Percentiles rank a stretch among this genome's conserved stretches.
Evolutionary conservation across 768 basidiomycete species (phyloP).

Genomic region (Leccinum subtestaceum): DNA sequence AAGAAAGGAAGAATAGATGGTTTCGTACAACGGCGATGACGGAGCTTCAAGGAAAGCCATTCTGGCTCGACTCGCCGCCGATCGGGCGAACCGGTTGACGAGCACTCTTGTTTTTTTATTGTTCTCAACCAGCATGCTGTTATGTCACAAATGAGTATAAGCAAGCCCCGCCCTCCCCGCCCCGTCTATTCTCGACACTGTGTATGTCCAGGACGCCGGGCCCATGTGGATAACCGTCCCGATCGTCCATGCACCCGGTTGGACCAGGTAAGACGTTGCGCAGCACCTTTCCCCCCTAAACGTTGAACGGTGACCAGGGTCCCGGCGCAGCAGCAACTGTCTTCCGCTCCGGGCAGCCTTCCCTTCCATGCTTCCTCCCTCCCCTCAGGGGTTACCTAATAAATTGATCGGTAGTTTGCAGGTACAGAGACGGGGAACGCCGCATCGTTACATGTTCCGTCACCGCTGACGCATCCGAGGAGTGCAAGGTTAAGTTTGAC

Average conservation of each 20-base stretch:
- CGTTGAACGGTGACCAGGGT: neutral
- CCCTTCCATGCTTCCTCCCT: neutral
- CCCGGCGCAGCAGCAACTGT: neutral
- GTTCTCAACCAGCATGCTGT: neutral
- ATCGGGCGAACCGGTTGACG: neutral
- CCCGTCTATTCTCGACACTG: neutral
- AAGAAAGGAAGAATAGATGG: neutral
- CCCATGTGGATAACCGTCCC: neutral
- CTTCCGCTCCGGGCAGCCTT: neutral
- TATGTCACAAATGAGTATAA: neutral
- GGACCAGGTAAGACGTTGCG: neutral
- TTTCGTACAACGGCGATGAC: neutral
- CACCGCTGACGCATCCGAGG: neutral
- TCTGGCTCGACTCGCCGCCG: neutral
- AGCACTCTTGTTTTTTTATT: neutral
- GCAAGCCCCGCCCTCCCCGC: neutral
- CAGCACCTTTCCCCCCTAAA: neutral
- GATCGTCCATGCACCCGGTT: neutral
- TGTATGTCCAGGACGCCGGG: neutral
- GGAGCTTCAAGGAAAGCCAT: neutral
- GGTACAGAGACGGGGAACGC: neutral
- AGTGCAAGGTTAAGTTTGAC: conserved; percentile 25
- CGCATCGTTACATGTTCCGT: neutral
- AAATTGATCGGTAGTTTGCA: neutral
- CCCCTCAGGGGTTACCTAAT: neutral